These are phyloP conservation scores for Chlorella sp. DNA, from an alignment of 139 green algal species.

Conservation along the genomic window DNA sequence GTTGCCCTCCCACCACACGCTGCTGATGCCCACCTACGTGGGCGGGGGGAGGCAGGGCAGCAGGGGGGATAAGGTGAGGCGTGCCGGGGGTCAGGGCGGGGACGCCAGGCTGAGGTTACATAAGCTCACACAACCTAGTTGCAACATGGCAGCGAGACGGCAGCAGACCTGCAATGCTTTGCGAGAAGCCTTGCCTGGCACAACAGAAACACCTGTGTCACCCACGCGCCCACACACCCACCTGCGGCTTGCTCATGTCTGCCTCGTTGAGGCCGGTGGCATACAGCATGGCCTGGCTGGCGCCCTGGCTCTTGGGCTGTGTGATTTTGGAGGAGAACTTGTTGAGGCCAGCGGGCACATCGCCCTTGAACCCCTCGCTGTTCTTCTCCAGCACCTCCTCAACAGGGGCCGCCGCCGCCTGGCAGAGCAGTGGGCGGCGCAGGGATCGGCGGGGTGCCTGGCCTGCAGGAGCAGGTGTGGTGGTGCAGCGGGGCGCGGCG, in stretches of 20 bases:
- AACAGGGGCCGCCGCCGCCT: constrained; percentile 3
- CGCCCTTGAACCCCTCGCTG: not conserved
- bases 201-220: too few relatives aligned
- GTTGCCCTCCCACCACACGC: constrained; percentile 99
- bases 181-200: too few relatives aligned
- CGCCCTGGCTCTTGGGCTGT: constrained; percentile 96
- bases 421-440: not conserved
- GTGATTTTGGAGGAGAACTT: constrained; percentile 95
- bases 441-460: not conserved
- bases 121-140: too few relatives aligned
- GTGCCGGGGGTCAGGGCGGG: not conserved
- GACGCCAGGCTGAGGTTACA: too few relatives aligned
- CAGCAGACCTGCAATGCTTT: too few relatives aligned
- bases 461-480: too few relatives aligned
- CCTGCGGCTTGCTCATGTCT: constrained; percentile 98
- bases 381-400: constrained; percentile 30
- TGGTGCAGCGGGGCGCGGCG: not conserved
- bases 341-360: constrained; percentile 79
- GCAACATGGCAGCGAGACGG: too few relatives aligned
- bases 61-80: not conserved
- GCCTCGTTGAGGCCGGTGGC: constrained; percentile 91
- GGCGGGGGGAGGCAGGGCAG: not conserved
- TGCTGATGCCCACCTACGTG: constrained; percentile 89
- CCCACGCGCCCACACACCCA: too few relatives aligned
- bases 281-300: constrained; percentile 98